Conservation (phyloP, 73 alveolate species). For the Effrenium voratum region DNA sequence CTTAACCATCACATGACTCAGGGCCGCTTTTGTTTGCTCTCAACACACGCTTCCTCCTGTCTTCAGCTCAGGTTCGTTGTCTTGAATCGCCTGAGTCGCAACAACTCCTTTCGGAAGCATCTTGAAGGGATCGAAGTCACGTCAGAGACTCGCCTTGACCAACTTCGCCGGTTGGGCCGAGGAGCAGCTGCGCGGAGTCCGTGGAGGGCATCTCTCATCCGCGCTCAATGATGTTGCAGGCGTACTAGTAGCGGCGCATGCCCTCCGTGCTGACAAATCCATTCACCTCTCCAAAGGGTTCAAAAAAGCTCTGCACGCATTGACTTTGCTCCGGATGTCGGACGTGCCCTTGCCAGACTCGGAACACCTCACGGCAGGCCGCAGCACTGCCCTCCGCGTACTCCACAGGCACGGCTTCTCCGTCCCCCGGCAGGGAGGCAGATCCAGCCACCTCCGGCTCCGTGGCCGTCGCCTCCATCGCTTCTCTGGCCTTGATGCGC, state of each 20-base stretch:
- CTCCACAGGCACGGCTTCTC: no score
- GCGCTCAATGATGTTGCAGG: not conserved
- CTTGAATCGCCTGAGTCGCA: no score
- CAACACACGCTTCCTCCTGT: no score
- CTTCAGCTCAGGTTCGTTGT: no score
- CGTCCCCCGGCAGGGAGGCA: not conserved
- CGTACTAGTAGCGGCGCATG: not conserved
- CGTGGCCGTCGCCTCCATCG: not conserved
- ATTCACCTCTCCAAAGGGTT: not conserved
- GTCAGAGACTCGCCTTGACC: no score
- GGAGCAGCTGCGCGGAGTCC: no score
- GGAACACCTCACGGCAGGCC: conserved; percentile 6
- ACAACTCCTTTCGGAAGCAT: no score
- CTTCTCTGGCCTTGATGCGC: not conserved
- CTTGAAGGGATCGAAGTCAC: no score
- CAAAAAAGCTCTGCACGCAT: not conserved
- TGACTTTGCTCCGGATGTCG: not conserved
- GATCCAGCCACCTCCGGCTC: not conserved
- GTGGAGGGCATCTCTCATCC: no score
- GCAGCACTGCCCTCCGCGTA: conserved; percentile 14
- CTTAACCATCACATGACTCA: no score
- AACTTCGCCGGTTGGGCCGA: no score
- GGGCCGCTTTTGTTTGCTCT: no score
- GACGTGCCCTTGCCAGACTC: not conserved
- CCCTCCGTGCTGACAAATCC: conserved; percentile 37